These are phyloP conservation scores for Tardiomyces blankii DNA, from an alignment of 1,139 yeast species.

Conservation along the genomic window DNA sequence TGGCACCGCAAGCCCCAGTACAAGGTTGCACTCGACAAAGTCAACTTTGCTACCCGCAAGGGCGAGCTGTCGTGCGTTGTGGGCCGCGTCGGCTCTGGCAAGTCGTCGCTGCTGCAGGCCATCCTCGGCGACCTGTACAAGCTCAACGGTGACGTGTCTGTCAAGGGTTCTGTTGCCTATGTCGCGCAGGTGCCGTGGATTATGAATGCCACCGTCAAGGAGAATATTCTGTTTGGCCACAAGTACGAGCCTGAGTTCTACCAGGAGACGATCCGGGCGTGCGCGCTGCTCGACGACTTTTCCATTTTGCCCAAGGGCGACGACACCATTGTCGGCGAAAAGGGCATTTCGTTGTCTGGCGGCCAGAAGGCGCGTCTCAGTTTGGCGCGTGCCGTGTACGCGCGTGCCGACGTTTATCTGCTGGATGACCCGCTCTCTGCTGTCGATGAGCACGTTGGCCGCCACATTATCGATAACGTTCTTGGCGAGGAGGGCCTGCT, in stretches of 20 bases:
- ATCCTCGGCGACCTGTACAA: slow-evolving; percentile 79
- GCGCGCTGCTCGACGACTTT: slow-evolving; percentile 79
- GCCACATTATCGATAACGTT: slow-evolving; percentile 67
- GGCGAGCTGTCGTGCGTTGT: slow-evolving; percentile 83
- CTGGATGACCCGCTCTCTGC: slow-evolving; percentile 93
- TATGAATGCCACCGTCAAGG: slow-evolving; percentile 86
- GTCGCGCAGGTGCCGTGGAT: slow-evolving; percentile 96
- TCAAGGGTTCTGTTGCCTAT: slow-evolving; percentile 78
- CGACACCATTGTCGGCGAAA: slow-evolving; percentile 87
- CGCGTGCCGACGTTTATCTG: slow-evolving; percentile 84
- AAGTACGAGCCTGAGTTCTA: slow-evolving; percentile 73
- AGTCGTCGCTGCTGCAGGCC: slow-evolving; percentile 77
- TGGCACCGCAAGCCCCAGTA: slow-evolving; percentile 78
- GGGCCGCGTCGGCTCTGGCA: slow-evolving; percentile 91
- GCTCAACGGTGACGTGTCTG: slow-evolving; percentile 59
- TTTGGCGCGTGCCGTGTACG: slow-evolving; percentile 89
- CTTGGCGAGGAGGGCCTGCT: slow-evolving; percentile 75
- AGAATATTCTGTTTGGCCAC: slow-evolving; percentile 83
- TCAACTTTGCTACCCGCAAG: slow-evolving; percentile 59
- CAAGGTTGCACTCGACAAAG: slow-evolving; percentile 65
- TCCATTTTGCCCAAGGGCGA: slow-evolving; percentile 80
- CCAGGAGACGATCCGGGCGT: slow-evolving; percentile 68
- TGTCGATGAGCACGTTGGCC: slow-evolving; percentile 91
- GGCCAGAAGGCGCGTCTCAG: slow-evolving; percentile 95
- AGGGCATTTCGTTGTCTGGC: slow-evolving; percentile 92